A percentile compares a stretch with the other conserved stretches of the same genome.
Evolutionary conservation across 1,284 basidiomycete species (phyloP).

Genomic region (Pseudozyma sp.): DNA sequence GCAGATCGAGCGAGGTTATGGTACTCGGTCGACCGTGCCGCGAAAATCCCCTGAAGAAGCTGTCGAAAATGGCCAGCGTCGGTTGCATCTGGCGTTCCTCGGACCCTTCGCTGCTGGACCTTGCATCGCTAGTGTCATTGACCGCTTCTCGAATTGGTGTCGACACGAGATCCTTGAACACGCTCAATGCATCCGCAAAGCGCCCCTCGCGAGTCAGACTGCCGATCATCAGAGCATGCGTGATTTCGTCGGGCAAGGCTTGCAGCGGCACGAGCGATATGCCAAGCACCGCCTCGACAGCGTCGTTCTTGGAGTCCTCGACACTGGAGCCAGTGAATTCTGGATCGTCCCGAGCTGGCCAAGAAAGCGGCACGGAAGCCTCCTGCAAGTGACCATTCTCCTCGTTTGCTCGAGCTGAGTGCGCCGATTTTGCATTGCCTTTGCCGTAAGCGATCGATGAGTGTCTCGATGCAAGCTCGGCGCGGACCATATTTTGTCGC

Average conservation of each 20-base stretch:
- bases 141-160: conserved; percentile 12
- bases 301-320: neutral
- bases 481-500: conserved; percentile 34
- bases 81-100: conserved; percentile 27
- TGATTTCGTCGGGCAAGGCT: conserved; percentile 31
- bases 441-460: conserved; percentile 16
- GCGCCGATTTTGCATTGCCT: neutral
- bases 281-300: conserved; percentile 14
- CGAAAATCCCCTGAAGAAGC: conserved; percentile 45
- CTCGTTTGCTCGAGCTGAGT: neutral
- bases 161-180: conserved; percentile 43
- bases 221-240: conserved; percentile 37
- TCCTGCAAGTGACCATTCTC: neutral
- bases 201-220: conserved; percentile 30
- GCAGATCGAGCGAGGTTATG: conserved; percentile 8
- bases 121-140: neutral
- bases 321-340: too few relatives aligned
- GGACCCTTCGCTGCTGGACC: neutral
- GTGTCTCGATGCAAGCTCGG: conserved; percentile 20
- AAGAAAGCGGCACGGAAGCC: conserved; percentile 9
- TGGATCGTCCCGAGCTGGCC: conserved; percentile 19
- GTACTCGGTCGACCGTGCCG: conserved; percentile 18
- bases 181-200: conserved; percentile 36
- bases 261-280: conserved; percentile 12
- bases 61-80: conserved; percentile 32